Base-by-base conservation (phyloP, 139 green algal genomes). In the Deuterostichococcus epilithicus region DNA sequence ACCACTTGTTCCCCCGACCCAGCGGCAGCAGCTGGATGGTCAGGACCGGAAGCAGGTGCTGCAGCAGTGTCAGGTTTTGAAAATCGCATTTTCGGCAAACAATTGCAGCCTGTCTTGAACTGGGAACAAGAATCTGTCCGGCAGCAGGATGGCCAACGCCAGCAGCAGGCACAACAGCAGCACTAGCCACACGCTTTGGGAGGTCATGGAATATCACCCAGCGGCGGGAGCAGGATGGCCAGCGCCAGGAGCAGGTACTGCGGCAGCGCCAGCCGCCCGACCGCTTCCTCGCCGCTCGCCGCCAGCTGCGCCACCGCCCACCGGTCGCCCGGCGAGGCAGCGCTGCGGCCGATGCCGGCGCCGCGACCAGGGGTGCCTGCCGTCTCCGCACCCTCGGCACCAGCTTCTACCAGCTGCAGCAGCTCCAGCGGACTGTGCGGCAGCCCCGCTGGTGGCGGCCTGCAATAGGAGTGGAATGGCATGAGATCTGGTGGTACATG, bases 231-330 rank as follows among this genome's bases (percentile, higher is more conserved):
- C 35, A 95, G 86, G 32, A 86, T 39, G 23, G 80, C 63, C 1
- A 76, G n/a, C 20, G 89, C 75, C 38, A 97, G 88, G 39, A 95
- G 74, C 32, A 97, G 84, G 81, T 94, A 93, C 78, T 96, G 88
- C n/a, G 88, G 79, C 30, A 76, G 58, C 18, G 58, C 34, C 18
- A 81, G 68, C 32, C 81, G 74, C 0, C 86, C 90, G 1, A 88
- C 71, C 28, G 91, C 33, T 63, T 97, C 90, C 76, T 97, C 91
- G 1, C 92, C 92, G 73, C 94, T 87, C 63, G 89, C 79, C 28
- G 75, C 70, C 37, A 95, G 80, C 81, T 88, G 81, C 26, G 42
- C 38, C 4, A 39, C 71, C 18, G 81, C 87, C 79, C 83, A 89
- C 44, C 78, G 77, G 73, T 92, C 82, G 18, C 78, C 76, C 37